Base-by-base conservation (phyloP, 1,284 basidiomycete species). In the Coniophora puteana region DNA sequence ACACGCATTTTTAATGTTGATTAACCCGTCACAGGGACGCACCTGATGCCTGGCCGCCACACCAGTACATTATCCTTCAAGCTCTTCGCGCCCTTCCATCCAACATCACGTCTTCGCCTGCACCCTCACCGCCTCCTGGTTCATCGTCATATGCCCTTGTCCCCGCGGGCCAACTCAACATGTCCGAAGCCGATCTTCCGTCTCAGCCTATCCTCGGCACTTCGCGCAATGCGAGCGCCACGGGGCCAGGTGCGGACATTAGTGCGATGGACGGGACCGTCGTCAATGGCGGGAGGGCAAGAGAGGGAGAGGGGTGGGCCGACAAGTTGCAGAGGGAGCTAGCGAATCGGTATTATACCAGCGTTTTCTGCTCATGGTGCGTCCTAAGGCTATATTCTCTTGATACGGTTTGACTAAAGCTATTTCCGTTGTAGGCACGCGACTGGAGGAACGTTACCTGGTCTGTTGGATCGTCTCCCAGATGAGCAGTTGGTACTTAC, bases 341-440 rank as follows among this genome's bases (percentile, higher is more conserved):
- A 43, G 86, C 83, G 12, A 90, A 91, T 54, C 76, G 92, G 21
- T 95, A 93, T 61, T 70, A 91, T 51, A 71, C 83, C 26, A 86
- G 89, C 41, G 80, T 80, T 1, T 76, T 95, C 49, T 95, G 93
- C 62, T 90, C 88, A 49, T 97, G 93, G 93, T 86, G 49, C 55
- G 78, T 67, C 8, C n/a, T n/a, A n/a, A n/a, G n/a, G n/a, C n/a
- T n/a, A n/a, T 17, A 22, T 8, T 33, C 28, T 41, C 23, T 11
- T 8, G 14, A 17, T 32, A 37, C 14, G 1, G 18, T 14, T 13
- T 17, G 30, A 11, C 56, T 57, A 46, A 53, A 47, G 29, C n/a
- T 30, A 16, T 17, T 10, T 27, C 25, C 20, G 17, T 10, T 17
- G 8, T 41, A 78, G 74, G 86, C 74, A 79, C 57, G 76, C 85